phyloP scores from a whole-genome alignment of 1,139 yeast genomes.

The Geotrichum citri-aurantii region DNA sequence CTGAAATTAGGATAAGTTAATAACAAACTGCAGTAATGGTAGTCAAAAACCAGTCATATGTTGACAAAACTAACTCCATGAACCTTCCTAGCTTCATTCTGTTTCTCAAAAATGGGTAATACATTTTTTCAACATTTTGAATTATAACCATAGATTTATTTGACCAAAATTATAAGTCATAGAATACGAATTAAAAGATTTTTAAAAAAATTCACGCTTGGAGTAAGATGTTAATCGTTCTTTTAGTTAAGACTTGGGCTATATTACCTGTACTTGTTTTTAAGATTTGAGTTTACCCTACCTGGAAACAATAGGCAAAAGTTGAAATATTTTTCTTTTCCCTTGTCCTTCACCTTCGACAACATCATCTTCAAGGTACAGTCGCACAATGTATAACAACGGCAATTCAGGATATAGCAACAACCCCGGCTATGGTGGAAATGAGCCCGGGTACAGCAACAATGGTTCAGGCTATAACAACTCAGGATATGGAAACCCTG shows the following conservation, averaged over 20 bases:
- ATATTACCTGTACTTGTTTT: neutral
- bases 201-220: no score
- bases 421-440: neutral
- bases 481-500: slow-evolving; percentile 1
- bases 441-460: neutral
- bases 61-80: neutral
- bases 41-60: neutral
- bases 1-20: neutral
- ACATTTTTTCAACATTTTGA: no score
- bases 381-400: neutral
- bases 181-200: no score
- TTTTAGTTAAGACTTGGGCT: neutral
- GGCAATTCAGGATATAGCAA: neutral
- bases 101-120: no score
- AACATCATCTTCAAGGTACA: neutral
- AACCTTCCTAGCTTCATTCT: neutral
- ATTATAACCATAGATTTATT: no score
- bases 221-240: no score
- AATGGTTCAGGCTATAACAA: neutral
- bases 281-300: neutral
- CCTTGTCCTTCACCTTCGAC: neutral
- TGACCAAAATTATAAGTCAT: no score
- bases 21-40: neutral
- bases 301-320: neutral
- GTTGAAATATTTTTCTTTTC: neutral